Conservation (phyloP, 1,284 basidiomycete genomes). For the Phaffia rhodozyma region DNA sequence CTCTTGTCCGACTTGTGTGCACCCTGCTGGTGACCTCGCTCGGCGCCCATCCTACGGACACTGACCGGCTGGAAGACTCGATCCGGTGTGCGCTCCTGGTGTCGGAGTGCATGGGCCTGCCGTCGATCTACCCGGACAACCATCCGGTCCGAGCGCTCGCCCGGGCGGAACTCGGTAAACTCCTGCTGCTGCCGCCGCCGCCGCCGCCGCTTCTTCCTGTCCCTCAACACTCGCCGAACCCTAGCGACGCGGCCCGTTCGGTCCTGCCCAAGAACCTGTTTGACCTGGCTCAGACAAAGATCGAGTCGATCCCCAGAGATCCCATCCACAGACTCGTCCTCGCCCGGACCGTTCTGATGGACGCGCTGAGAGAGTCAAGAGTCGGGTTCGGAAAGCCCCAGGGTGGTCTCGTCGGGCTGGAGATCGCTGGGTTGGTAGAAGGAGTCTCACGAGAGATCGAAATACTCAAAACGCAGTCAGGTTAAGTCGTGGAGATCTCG, state of each 20-base stretch:
- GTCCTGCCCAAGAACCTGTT: not conserved
- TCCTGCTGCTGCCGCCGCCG: conserved; percentile 62
- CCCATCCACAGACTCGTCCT: conserved; percentile 50
- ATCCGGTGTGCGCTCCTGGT: conserved; percentile 41
- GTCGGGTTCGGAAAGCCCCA: conserved; percentile 31
- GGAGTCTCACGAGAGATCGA: conserved; percentile 27
- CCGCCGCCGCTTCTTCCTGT: too few species aligned
- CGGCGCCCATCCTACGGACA: conserved; percentile 25
- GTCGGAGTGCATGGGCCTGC: conserved; percentile 42
- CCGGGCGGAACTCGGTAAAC: conserved; percentile 65
- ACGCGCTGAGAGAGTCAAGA: conserved; percentile 39
- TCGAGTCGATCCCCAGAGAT: conserved; percentile 45
- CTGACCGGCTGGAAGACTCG: conserved; percentile 19
- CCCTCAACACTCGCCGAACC: conserved; percentile 28
- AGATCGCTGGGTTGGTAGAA: conserved; percentile 26
- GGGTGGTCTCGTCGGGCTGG: conserved; percentile 30
- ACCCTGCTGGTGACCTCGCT: conserved; percentile 50
- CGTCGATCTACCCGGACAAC: conserved; percentile 46
- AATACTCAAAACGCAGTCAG: too few species aligned
- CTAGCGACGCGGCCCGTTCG: not conserved
- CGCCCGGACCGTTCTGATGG: conserved; percentile 50
- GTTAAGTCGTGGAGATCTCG: too few species aligned
- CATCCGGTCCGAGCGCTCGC: conserved; percentile 70
- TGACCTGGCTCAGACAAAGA: not conserved
- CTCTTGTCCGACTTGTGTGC: conserved; percentile 54